phyloP scores from a whole-genome alignment of 495 filamentous ascomycete species.

The Penicillium arizonense region DNA sequence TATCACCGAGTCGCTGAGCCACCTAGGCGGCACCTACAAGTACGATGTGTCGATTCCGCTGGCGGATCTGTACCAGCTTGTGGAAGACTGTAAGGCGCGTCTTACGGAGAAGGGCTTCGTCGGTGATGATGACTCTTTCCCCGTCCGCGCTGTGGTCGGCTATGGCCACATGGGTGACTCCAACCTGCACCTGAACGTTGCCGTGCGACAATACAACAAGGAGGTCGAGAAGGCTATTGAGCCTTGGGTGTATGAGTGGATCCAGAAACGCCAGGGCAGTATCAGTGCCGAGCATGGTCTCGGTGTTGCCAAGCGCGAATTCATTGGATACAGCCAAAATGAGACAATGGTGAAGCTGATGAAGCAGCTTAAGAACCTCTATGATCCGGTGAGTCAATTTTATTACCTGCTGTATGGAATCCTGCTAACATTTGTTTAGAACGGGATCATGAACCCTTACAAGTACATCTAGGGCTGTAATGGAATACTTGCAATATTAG shows the following conservation, averaged over 20 bases:
- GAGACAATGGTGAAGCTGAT: constrained; percentile 84
- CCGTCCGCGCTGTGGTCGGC: constrained; percentile 86
- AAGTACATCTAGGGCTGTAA: constrained; percentile 63
- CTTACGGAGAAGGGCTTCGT: constrained; percentile 72
- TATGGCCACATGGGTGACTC: constrained; percentile 98
- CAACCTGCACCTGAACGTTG: constrained; percentile 90
- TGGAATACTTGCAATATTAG: no score
- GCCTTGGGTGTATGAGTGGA: constrained; percentile 98
- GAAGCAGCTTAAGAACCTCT: constrained; percentile 88
- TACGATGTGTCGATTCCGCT: constrained; percentile 96
- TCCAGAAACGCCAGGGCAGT: constrained; percentile 77
- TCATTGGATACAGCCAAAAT: constrained; percentile 87
- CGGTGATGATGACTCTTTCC: constrained; percentile 71
- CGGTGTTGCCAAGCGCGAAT: constrained; percentile 91
- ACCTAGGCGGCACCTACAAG: constrained; percentile 96
- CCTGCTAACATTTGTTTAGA: constrained; percentile 48
- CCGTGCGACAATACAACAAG: constrained; percentile 78
- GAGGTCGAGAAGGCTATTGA: constrained; percentile 86
- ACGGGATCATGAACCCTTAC: constrained; percentile 93
- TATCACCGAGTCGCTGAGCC: constrained; percentile 81
- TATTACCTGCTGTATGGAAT: background rate
- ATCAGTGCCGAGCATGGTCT: constrained; percentile 96
- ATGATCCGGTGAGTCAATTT: constrained; percentile 75
- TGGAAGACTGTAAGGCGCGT: constrained; percentile 74
- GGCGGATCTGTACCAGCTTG: constrained; percentile 80